These are phyloP conservation scores for Fagus sylvatica DNA, from an alignment of 306 rosid genomes.

Conservation along the genomic window DNA sequence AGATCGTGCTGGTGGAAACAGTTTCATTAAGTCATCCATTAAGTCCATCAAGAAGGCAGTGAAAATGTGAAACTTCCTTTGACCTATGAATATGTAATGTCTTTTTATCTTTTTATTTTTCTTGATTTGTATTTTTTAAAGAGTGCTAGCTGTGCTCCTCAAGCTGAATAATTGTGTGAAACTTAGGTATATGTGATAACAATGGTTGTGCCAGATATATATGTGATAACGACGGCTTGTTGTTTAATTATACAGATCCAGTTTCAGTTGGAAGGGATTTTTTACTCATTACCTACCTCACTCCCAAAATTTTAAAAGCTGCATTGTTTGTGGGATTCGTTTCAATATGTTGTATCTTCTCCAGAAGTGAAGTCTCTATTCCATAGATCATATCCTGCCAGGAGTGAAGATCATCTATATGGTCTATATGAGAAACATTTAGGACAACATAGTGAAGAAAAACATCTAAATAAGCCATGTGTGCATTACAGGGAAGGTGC, in stretches of 20 bases:
- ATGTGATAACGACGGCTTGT: conserved; percentile 44
- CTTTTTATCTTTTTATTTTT: conserved; percentile 1
- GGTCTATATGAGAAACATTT: neutral
- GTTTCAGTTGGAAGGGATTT: neutral
- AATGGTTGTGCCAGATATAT: conserved; percentile 23
- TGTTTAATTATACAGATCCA: conserved; percentile 23
- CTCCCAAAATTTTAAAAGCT: no score
- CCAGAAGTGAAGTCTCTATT: no score
- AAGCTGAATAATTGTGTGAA: conserved; percentile 38
- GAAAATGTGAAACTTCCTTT: conserved; percentile 43
- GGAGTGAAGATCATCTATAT: no score
- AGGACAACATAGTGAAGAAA: neutral
- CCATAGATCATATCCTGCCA: no score
- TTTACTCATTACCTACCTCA: no score
- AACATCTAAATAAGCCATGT: neutral
- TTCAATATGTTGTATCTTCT: no score
- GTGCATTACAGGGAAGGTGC: neutral
- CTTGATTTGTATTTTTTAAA: conserved; percentile 7
- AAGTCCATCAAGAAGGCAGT: conserved; percentile 72
- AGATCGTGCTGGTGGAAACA: conserved; percentile 38
- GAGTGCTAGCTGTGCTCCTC: conserved; percentile 28
- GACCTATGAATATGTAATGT: conserved; percentile 1
- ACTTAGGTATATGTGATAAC: conserved; percentile 41
- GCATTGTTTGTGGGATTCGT: no score
- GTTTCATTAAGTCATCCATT: conserved; percentile 62